These are phyloP conservation scores for Chamaenerion angustifolium DNA, from an alignment of 345 rosid genomes.

Conservation along the genomic window DNA sequence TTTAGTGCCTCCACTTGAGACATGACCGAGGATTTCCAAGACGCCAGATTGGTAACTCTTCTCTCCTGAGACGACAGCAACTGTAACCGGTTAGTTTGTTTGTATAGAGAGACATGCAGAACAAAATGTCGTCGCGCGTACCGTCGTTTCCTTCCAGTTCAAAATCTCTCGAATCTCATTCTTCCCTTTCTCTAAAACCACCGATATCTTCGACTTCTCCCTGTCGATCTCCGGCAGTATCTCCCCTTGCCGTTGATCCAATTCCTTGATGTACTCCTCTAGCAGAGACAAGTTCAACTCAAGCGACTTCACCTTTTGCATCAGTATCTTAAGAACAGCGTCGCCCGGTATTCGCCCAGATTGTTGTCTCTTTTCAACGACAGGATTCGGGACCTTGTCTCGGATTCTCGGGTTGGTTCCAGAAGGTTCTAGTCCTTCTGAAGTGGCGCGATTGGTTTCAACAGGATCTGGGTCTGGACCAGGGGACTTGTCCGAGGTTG, in stretches of 20 bases:
- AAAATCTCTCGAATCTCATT: constrained; percentile 38
- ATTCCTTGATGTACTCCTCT: constrained; percentile 60
- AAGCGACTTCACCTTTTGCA: constrained; percentile 77
- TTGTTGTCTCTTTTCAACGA: constrained; percentile 47
- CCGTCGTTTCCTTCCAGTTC: constrained; percentile 56
- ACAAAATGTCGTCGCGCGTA: constrained; percentile 9
- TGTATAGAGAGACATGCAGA: too few relatives aligned
- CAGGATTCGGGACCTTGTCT: constrained; percentile 34
- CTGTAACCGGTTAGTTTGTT: background rate
- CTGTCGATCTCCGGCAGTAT: constrained; percentile 41
- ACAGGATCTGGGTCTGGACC: constrained; percentile 19
- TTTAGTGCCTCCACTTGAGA: constrained; percentile 45
- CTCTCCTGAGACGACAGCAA: constrained; percentile 36
- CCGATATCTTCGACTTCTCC: constrained; percentile 38
- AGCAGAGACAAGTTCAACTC: constrained; percentile 58
- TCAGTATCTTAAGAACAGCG: constrained; percentile 67
- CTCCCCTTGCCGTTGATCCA: constrained; percentile 41
- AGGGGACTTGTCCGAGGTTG: constrained; percentile 13
- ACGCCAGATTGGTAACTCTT: constrained; percentile 30
- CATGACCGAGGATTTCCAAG: constrained; percentile 48
- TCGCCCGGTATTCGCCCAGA: constrained; percentile 53
- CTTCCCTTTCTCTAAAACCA: constrained; percentile 38
- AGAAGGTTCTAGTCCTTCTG: constrained; percentile 12
- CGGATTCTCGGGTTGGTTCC: constrained; percentile 21
- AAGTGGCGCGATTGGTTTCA: constrained; percentile 18